Evolutionary conservation across 768 basidiomycete species (phyloP), one percentile per base, ranked within the genome.

Genomic region (Tremella mesenterica): DNA sequence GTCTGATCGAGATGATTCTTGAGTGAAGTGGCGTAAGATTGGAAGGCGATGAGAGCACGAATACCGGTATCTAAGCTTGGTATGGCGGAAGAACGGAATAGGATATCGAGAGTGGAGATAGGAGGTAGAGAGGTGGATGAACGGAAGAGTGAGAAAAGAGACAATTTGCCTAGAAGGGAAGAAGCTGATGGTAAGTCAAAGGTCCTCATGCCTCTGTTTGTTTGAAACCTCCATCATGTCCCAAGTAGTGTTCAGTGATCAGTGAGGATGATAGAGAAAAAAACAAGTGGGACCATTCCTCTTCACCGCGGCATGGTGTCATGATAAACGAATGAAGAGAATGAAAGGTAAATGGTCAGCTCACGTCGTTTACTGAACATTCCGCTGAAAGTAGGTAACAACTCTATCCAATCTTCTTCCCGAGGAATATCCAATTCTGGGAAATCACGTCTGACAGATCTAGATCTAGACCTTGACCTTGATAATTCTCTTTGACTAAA

Each of bases 321-420:
- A n/a, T n/a, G n/a, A n/a, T n/a, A n/a, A n/a, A n/a, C n/a, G n/a
- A n/a, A n/a, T n/a, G n/a, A n/a, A n/a, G n/a, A n/a, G n/a, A n/a
- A n/a, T n/a, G n/a, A n/a, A n/a, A n/a, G n/a, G n/a, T n/a, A n/a
- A n/a, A n/a, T 4, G 14, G 38, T 4, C 26, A 4, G 46, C 54
- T 56, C 43, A 50, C 54, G 36, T 25, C 43, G 31, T 25, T 39
- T 56, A 18, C 12, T n/a, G 13, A 31, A 45, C 5, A 56, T 27
- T 4, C 50, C 36, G n/a, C 46, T 34, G 44, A 56, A 29, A 20
- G 26, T 39, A 12, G 54, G 54, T 14, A 56, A 18, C 25, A 9
- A 10, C 27, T 34, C 48, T 18, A 48, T 16, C 23, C 25, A 48
- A 6, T 48, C 18, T 16, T 25, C 44, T 4, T 8, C n/a, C 30